phyloP scores from a whole-genome alignment of 768 basidiomycete genomes.

The Plicaturopsis crispa region DNA sequence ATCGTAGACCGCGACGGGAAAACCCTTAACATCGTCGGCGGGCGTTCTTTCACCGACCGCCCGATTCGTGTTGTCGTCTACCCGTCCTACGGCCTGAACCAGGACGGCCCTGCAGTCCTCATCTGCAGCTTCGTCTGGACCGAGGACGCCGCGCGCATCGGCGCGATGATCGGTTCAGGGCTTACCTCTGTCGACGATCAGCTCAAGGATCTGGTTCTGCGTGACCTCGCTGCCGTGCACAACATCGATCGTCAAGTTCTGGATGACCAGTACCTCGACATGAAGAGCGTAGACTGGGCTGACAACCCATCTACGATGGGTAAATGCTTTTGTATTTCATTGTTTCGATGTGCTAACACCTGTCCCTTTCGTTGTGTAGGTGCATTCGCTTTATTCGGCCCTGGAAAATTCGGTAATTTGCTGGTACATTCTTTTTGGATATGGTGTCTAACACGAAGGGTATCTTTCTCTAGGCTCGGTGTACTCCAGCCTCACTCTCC shows the following conservation, averaged over 20 bases:
- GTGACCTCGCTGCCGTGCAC: conserved; percentile 24
- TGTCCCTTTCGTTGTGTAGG: conserved; percentile 17
- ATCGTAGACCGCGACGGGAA: too few relatives aligned
- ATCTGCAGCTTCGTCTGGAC: conserved; percentile 36
- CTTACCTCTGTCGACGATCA: conserved; percentile 5
- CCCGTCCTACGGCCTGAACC: conserved; percentile 28
- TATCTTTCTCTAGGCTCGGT: conserved; percentile 20
- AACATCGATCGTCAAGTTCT: conserved; percentile 13
- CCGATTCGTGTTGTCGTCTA: conserved; percentile 35
- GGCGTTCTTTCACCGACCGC: conserved; percentile 33
- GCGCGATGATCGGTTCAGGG: conserved; percentile 19
- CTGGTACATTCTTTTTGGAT: conserved; percentile 23
- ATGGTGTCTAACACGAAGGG: conserved; percentile 20
- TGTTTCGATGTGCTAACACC: background rate
- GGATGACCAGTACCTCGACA: conserved; percentile 13
- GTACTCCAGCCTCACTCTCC: background rate
- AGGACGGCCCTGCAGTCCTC: conserved; percentile 18
- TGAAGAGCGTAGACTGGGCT: conserved; percentile 26
- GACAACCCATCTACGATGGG: conserved; percentile 24
- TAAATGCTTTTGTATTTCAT: too few relatives aligned
- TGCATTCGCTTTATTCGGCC: conserved; percentile 31
- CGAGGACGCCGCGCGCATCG: conserved; percentile 28
- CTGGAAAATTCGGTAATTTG: conserved; percentile 29
- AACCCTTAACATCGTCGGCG: conserved; percentile 26
- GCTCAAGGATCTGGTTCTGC: conserved; percentile 21